Evolutionary conservation across 192 early-diverging fungal genomes (phyloP).

Genomic region (Glomus cerebriforme): DNA sequence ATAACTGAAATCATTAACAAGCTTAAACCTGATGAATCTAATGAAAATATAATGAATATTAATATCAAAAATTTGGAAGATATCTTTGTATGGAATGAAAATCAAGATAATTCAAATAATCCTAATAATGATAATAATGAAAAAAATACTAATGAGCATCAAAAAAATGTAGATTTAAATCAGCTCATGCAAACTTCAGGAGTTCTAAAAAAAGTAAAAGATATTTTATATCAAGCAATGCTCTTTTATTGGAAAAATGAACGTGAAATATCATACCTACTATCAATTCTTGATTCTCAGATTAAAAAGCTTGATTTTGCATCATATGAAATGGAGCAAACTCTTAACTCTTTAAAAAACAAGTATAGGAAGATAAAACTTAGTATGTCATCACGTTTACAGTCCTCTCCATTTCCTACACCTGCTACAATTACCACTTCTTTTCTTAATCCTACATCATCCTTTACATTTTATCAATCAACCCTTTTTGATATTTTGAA

Average conservation of each 20-base stretch:
- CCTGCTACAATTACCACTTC: no score
- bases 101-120: no score
- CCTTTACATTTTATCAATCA: no score
- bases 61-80: not conserved
- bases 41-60: not conserved
- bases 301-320: conserved; percentile 1
- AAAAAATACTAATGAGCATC: not conserved
- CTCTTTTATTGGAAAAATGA: no score
- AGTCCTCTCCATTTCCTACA: no score
- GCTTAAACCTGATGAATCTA: not conserved
- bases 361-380: no score
- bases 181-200: not conserved
- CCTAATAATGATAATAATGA: no score
- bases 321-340: not conserved
- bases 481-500: not conserved
- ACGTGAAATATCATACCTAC: no score
- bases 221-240: not conserved
- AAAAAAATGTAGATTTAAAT: not conserved
- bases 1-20: not conserved
- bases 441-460: no score
- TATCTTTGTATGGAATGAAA: not conserved
- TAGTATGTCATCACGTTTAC: no score
- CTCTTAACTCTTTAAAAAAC: no score
- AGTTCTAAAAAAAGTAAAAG: not conserved
- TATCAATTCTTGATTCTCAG: not conserved